Conservation (phyloP, 805 yeast species). For the Kluyveromyces nonfermentans region DNA sequence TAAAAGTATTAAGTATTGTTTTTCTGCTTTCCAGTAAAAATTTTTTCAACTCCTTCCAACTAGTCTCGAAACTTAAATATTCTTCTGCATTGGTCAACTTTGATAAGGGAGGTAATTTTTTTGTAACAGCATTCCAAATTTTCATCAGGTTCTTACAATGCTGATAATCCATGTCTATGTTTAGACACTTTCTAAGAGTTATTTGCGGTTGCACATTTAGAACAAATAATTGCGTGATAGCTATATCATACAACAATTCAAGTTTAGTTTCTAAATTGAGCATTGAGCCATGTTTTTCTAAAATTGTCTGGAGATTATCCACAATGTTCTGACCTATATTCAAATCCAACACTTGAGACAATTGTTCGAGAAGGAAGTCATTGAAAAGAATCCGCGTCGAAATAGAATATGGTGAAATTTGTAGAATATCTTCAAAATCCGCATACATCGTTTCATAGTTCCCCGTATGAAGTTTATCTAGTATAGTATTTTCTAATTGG, state of each 20-base stretch:
- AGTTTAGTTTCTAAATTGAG: slow-evolving; percentile 22
- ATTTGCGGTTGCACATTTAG: slow-evolving; percentile 45
- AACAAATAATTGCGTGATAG: slow-evolving; percentile 40
- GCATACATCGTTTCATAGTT: slow-evolving; percentile 20
- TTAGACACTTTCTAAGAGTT: slow-evolving; percentile 57
- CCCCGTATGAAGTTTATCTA: slow-evolving; percentile 8
- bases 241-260: slow-evolving; percentile 20
- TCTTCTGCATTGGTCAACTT: slow-evolving; percentile 38
- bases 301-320: slow-evolving; percentile 14
- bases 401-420: slow-evolving; percentile 37
- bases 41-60: slow-evolving; percentile 30
- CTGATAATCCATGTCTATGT: slow-evolving; percentile 63
- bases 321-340: slow-evolving; percentile 17
- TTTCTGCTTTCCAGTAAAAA: slow-evolving; percentile 37
- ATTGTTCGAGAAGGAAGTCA: slow-evolving; percentile 12
- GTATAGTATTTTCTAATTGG: slow-evolving; percentile 11
- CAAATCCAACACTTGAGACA: slow-evolving; percentile 22
- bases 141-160: slow-evolving; percentile 50
- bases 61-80: slow-evolving; percentile 25
- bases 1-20: slow-evolving; percentile 23
- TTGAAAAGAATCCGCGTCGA: slow-evolving; percentile 22
- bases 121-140: slow-evolving; percentile 37
- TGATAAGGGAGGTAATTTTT: slow-evolving; percentile 29
- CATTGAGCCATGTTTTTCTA: slow-evolving; percentile 21
- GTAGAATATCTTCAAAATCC: slow-evolving; percentile 28